A percentile compares a stretch with the other conserved stretches of the same genome.
phyloP scores from a whole-genome alignment of 306 rosid genomes.

The Casuarina glauca region DNA sequence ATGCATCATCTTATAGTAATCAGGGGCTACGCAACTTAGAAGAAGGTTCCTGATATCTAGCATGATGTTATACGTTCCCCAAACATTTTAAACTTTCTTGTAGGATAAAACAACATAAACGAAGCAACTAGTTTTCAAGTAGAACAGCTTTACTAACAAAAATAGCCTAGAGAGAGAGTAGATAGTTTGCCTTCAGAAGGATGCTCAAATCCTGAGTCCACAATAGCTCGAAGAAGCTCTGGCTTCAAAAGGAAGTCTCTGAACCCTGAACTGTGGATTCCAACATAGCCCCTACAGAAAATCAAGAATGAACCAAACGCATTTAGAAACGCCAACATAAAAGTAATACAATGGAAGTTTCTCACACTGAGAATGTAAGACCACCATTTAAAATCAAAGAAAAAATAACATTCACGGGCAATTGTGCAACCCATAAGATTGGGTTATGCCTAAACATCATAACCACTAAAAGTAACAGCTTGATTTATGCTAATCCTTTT shows the following conservation, averaged over 20 bases:
- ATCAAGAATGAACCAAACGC: neutral
- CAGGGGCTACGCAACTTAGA: neutral
- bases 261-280: conserved; percentile 98
- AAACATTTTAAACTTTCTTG: neutral
- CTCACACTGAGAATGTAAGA: neutral
- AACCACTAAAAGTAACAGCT: neutral
- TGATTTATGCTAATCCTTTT: neutral
- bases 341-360: neutral
- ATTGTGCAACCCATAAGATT: too few relatives aligned
- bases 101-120: neutral
- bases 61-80: neutral
- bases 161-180: neutral
- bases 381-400: neutral
- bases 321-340: neutral
- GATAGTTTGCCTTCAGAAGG: conserved; percentile 89
- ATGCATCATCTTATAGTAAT: neutral
- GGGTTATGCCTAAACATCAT: neutral
- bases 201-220: conserved; percentile 98
- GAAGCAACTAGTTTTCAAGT: neutral
- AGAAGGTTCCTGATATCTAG: neutral
- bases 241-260: conserved; percentile 99
- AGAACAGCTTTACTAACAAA: neutral
- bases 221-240: conserved; percentile 98
- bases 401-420: neutral
- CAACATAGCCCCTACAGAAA: conserved; percentile 80